Percentiles rank a stretch among this genome's conserved stretches.
Evolutionary conservation across 768 basidiomycete species (phyloP).

Genomic region (Trametes cingulata): DNA sequence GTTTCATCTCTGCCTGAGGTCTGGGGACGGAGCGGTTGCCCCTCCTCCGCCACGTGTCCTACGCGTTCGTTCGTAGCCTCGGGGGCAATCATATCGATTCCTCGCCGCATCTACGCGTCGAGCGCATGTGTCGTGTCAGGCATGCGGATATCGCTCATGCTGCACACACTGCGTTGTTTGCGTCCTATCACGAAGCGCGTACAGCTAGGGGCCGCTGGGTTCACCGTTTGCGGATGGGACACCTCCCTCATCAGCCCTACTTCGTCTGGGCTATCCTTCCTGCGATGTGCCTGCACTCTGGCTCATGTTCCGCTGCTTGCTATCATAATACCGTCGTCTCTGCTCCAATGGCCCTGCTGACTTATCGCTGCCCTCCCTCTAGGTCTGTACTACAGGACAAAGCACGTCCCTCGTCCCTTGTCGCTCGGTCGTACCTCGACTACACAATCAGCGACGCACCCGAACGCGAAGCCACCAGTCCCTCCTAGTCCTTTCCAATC

Average conservation of each 20-base stretch:
- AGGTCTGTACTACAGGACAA: conserved; percentile 87
- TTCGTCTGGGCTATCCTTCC: conserved; percentile 9
- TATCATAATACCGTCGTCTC: conserved; percentile 18
- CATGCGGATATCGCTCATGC: conserved; percentile 20
- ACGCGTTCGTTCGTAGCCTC: conserved; percentile 26
- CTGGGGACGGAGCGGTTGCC: conserved; percentile 5
- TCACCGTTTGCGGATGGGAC: conserved; percentile 12
- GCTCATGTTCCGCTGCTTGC: conserved; percentile 22
- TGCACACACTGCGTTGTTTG: conserved; percentile 18
- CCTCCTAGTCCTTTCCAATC: conserved; percentile 22
- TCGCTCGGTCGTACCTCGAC: conserved; percentile 44
- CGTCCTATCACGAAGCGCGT: conserved; percentile 6
- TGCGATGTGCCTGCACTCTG: conserved; percentile 24
- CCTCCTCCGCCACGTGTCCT: conserved; percentile 41
- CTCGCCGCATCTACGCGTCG: conserved; percentile 27
- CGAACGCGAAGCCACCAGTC: conserved; percentile 33
- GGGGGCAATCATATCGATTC: conserved; percentile 33
- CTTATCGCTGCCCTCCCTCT: conserved; percentile 34
- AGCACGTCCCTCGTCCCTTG: conserved; percentile 71
- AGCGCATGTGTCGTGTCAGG: conserved; percentile 27
- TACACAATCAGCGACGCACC: conserved; percentile 30
- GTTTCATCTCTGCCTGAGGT: conserved; percentile 22
- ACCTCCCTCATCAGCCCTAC: conserved; percentile 8
- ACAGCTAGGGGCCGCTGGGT: conserved; percentile 1
- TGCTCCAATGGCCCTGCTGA: conserved; percentile 34